Evolutionary conservation across 1,139 yeast genomes (phyloP), one percentile per base, ranked within the genome.

Genomic region (Hansenula lynferdii): DNA sequence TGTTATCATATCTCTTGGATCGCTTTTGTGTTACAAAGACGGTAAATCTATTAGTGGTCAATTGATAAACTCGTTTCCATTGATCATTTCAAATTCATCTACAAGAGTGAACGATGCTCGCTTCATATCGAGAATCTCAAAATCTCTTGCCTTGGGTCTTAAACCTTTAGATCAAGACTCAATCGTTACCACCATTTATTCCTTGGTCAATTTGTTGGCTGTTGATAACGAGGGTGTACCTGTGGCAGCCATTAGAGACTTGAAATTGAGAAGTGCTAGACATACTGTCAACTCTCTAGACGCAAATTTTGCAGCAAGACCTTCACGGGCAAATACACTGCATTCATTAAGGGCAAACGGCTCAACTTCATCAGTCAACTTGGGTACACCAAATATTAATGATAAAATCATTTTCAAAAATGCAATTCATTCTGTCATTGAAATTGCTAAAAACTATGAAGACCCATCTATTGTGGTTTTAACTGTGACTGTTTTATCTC

Each of bases 131-230:
- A 53, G 57, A 5, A 57, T 70, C 4, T 65, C 77, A 1, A 50
- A 54, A 32, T 54, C 60, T 12, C 62, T 73, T 34, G 69, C 75
- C 2, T 45, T 58, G 30, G 77, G 76, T 1, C 55, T 75, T 39
- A 61, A 60, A 36, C 64, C 70, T 3, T 57, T 71, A 28, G 61
- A 56, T 20, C 94, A 87, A 54, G 97, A 89, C 58, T 79, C 86
- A 0, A 80, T 85, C 16, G 86, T 89, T 11, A 83, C 96, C n/a
- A 76, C 92, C 2, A 80, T 92, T 40, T 92, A 92, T 58, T 82
- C 95, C 0, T 69, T 90, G 48, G 77, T 86, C 20, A 92, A 92
- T 58, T 65, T 85, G 51, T 64, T 92, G 27, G 74, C 81, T 35
- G 76, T 77, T 15, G 79, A 78, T 11, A 71, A 69, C 41, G 72